A percentile compares a stretch with the other conserved stretches of the same genome.
Conservation (phyloP, 805 yeast species). For the Ogataea paraovalis region DNA sequence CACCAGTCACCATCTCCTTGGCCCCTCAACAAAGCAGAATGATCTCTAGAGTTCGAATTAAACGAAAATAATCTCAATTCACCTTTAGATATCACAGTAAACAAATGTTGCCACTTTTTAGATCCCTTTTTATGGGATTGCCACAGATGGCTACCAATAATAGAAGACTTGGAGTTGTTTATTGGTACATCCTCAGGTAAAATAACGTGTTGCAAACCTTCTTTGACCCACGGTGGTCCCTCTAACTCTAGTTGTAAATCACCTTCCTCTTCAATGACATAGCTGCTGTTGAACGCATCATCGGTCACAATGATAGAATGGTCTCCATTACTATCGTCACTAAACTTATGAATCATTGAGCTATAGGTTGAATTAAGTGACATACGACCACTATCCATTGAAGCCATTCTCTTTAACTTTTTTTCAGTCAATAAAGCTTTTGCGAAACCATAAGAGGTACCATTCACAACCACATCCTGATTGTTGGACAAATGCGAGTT, state of each 20-base stretch:
- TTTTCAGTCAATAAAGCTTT: constrained; percentile 25
- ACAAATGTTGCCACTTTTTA: constrained; percentile 43
- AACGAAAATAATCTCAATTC: constrained; percentile 57
- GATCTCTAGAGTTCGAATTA: constrained; percentile 19
- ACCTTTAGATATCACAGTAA: constrained; percentile 67
- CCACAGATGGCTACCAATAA: not conserved
- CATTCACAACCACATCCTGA: not conserved
- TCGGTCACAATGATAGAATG: constrained; percentile 5
- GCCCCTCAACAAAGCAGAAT: constrained; percentile 6
- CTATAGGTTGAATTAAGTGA: constrained; percentile 13
- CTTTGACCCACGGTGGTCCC: constrained; percentile 78
- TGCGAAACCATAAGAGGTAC: constrained; percentile 24
- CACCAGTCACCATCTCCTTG: constrained; percentile 63
- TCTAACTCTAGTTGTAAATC: constrained; percentile 60
- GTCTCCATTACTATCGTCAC: constrained; percentile 6
- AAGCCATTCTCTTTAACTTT: constrained; percentile 17
- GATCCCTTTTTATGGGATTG: constrained; percentile 1
- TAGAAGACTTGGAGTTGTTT: not conserved
- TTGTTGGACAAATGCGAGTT: constrained; percentile 1
- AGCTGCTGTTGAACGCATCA: constrained; percentile 4
- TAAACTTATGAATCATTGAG: constrained; percentile 7
- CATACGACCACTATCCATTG: constrained; percentile 15
- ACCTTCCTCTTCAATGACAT: constrained; percentile 37
- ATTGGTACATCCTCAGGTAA: constrained; percentile 18
- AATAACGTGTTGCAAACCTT: constrained; percentile 51